Base-by-base conservation (phyloP, 345 rosid genomes). In the Heritiera fomes region DNA sequence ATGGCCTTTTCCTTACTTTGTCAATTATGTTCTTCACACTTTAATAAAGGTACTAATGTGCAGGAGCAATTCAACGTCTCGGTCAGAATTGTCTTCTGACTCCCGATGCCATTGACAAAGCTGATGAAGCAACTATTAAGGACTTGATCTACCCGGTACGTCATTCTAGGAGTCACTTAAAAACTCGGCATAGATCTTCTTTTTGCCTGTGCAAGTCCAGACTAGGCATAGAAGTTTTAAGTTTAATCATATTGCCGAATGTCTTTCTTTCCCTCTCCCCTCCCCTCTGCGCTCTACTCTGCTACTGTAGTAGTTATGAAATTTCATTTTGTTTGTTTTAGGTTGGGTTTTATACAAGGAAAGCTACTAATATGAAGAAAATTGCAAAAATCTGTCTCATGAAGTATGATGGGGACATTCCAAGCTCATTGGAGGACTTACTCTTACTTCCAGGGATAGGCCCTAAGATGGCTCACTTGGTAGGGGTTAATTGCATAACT, bases 281-380 rank as follows among this genome's bases (percentile, higher is more conserved):
- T 3, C 13, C 58, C 10, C 28, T 15, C 28, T 15, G 58, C 13
- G 10, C 34, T 53, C 14, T 49, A 13, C 20, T 76, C 41, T 13
- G 50, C 49, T 32, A 34, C 76, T 40, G 60, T 30, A 53, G 4
- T 3, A 49, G 77, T 58, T 71, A 53, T 63, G 80, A 66, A 67
- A 40, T 64, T 58, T 38, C 56, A 30, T 17, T 74, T 56, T 75
- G 62, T 67, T 76, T 52, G 72, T 77, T 65, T 64, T 75, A 95
- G 98, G 99, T 95, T 43, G 98, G 98, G n/a, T 93, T 93, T 85
- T 93, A 93, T 83, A 87, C 94, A 61, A 88, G 97, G 84, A 95
- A 93, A 88, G 98, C 99, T 72, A 82, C 75, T 80, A 90, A 92
- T 83, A 67, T 92, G 95, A 95, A 95, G 91, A 95, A 93, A 82